Conservation (phyloP, 139 green algal species). For the Microglena sp. region DNA sequence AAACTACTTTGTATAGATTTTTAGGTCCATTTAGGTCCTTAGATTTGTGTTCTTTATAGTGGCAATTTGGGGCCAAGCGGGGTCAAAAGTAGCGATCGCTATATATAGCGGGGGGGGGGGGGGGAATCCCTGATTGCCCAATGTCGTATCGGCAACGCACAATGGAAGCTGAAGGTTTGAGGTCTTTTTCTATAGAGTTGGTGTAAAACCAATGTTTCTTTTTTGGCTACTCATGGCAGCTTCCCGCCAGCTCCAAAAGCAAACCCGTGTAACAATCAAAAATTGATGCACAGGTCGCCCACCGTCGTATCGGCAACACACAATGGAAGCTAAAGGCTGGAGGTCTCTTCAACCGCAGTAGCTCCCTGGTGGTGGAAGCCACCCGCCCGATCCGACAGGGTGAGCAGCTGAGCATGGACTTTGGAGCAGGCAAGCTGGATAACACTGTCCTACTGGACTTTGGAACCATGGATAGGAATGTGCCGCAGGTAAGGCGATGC, state of each 20-base stretch:
- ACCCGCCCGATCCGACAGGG: constrained; percentile 26
- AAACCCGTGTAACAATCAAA: too few species aligned
- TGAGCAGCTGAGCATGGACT: constrained; percentile 56
- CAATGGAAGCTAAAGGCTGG: constrained; percentile 30
- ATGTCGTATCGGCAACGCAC: constrained; percentile 19
- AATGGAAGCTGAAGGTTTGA: constrained; percentile 30
- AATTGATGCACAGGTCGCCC: constrained; percentile 27
- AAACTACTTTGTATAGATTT: too few species aligned
- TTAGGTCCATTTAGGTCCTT: too few species aligned
- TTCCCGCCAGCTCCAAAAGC: too few species aligned
- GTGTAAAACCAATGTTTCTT: too few species aligned
- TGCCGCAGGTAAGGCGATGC: too few species aligned
- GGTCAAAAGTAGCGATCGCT: too few species aligned
- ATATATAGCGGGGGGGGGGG: too few species aligned
- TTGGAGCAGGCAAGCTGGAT: constrained; percentile 41
- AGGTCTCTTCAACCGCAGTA: constrained; percentile 45
- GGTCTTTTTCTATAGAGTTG: constrained; percentile 40
- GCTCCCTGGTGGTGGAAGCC: constrained; percentile 43
- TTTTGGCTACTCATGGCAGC: too few species aligned
- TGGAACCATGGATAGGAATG: constrained; percentile 64
- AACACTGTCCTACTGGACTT: constrained; percentile 67
- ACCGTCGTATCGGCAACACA: constrained; percentile 27
- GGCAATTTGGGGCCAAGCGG: too few species aligned
- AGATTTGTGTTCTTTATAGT: too few species aligned
- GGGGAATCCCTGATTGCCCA: constrained; percentile 32